Base-by-base conservation (phyloP, 768 basidiomycete species). In the Cubamyces lactineus region DNA sequence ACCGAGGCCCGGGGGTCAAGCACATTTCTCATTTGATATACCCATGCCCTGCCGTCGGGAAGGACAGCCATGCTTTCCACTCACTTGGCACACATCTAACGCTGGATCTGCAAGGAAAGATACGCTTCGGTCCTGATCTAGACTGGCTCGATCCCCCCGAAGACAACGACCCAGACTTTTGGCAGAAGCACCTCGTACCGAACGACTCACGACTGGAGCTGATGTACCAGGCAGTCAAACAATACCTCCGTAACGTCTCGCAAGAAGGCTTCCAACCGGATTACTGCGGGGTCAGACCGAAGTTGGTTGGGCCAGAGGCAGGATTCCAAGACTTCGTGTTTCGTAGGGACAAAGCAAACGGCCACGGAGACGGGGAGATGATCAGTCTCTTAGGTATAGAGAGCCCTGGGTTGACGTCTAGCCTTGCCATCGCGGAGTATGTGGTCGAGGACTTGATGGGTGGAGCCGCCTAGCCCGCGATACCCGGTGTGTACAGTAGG, bases 11-110 rank as follows among this genome's bases (percentile, higher is more conserved):
- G 0, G 94, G 94, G 0, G 79, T 89, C 43, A 75, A 80, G 15
- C 72, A 80, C 13, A 79, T 97, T 57, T 81, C 80, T 3, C 88
- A 87, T 66, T 84, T 99, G 61, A 86, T 99, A 69, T 98, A 99
- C 76, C 96, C 96, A 2, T 95, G 92, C 64, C 95, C 96, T 4
- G 81, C 85, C 55, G 83, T 80, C 11, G 84, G 82, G 9, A 78
- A 78, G 41, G 81, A 79, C 59, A 80, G 76, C 3, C 82, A 88
- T 53, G 64, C 85, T 7, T 91, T 96, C 70, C 88, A 92, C 62
- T 91, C 91, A 3, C 80, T 98, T 7, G 96, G 97, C 3, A 96
- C 94, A 12, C 97, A 98, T 76, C 79, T 98, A 24, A 94, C 94
- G 26, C 76, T 98, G 45, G 93, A 95, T 73, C 71, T 98, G 63